These are phyloP conservation scores for Diaporthe helianthi DNA, from an alignment of 2,329 filamentous ascomycete genomes.

Conservation along the genomic window DNA sequence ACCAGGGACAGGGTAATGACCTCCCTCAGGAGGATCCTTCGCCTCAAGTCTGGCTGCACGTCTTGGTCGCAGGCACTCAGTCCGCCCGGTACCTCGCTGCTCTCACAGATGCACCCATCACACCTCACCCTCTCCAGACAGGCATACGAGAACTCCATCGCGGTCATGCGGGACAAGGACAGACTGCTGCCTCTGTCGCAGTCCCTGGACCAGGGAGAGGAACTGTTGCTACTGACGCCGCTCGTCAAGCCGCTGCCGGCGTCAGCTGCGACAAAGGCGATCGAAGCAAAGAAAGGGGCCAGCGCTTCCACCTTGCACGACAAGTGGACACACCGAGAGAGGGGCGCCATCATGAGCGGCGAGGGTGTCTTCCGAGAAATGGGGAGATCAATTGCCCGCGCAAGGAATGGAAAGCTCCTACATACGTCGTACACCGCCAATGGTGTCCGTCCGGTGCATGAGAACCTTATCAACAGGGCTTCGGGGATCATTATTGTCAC, in stretches of 20 bases:
- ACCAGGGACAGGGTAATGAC: conserved; percentile 79
- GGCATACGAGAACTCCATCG: conserved; percentile 92
- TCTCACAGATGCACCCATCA: conserved; percentile 81
- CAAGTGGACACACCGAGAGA: conserved; percentile 63
- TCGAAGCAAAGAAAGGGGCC: conserved; percentile 59
- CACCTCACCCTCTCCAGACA: conserved; percentile 82
- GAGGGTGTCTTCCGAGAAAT: conserved; percentile 92
- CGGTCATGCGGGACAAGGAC: conserved; percentile 89
- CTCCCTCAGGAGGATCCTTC: conserved; percentile 79
- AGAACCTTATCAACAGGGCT: conserved; percentile 88
- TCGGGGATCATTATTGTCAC: conserved; percentile 90
- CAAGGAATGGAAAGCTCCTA: conserved; percentile 83
- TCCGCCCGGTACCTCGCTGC: conserved; percentile 76
- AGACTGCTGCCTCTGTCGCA: conserved; percentile 82
- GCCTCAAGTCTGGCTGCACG: conserved; percentile 84
- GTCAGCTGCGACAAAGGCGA: conserved; percentile 78
- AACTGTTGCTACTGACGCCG: conserved; percentile 87
- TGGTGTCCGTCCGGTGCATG: conserved; percentile 88
- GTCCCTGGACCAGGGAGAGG: conserved; percentile 83
- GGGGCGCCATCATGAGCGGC: conserved; percentile 80
- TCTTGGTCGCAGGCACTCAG: conserved; percentile 93
- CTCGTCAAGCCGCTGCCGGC: conserved; percentile 92
- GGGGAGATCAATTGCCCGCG: conserved; percentile 84
- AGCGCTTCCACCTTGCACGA: conserved; percentile 55
- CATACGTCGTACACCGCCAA: conserved; percentile 97